phyloP scores from a whole-genome alignment of 2,329 filamentous ascomycete genomes.

The Ceratocystis huliohia region DNA sequence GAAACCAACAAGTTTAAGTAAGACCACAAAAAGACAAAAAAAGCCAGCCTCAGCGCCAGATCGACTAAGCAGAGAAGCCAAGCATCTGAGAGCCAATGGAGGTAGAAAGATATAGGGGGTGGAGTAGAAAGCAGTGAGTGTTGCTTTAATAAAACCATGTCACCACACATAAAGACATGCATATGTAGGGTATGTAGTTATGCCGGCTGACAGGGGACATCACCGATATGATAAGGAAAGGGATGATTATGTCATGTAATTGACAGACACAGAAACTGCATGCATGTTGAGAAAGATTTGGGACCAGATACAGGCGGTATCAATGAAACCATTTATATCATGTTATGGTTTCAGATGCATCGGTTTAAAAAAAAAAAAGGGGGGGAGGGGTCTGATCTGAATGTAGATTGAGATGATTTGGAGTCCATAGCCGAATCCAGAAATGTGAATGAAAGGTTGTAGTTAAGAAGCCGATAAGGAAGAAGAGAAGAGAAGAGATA shows the following conservation, averaged over 20 bases:
- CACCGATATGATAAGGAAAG: background rate
- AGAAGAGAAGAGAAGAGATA: background rate
- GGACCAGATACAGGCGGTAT: no score
- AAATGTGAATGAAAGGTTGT: background rate
- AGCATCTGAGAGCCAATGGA: background rate
- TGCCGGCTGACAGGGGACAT: background rate
- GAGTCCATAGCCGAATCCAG: background rate
- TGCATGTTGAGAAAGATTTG: background rate
- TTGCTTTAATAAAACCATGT: background rate
- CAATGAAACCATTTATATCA: background rate
- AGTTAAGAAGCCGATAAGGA: background rate
- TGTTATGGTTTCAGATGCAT: background rate
- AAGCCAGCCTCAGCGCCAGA: no score
- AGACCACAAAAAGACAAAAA: background rate
- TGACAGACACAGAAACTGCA: background rate
- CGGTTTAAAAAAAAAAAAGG: background rate
- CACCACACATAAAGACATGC: background rate
- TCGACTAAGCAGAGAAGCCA: background rate
- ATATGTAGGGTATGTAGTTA: background rate
- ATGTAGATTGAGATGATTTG: background rate
- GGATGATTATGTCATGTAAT: background rate
- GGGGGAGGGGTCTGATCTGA: background rate
- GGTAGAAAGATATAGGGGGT: background rate
- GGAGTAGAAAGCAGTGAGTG: background rate
- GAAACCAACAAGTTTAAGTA: conserved; percentile 2